These are phyloP conservation scores for Calonectria pseudoturangicola DNA, from an alignment of 2,329 filamentous ascomycete genomes.

Conservation along the genomic window DNA sequence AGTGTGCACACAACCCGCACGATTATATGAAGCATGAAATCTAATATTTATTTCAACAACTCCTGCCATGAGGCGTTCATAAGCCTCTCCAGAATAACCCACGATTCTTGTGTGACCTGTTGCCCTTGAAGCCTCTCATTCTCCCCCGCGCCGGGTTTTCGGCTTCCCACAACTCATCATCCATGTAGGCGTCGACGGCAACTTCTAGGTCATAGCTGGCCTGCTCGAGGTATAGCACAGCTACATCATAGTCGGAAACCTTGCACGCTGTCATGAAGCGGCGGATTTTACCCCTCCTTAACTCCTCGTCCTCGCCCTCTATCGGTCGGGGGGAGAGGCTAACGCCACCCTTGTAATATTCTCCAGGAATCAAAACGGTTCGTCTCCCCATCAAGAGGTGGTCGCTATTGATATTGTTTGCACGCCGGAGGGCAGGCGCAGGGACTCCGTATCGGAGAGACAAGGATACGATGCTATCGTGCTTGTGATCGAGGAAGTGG, in stretches of 20 bases:
- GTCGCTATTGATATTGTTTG: conserved; percentile 83
- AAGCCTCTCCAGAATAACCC: conserved; percentile 59
- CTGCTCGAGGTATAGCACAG: conserved; percentile 84
- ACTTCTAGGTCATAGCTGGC: conserved; percentile 78
- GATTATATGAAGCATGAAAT: conserved; percentile 55
- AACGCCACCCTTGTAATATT: conserved; percentile 79
- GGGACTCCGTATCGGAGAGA: conserved; percentile 84
- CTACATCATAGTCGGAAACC: conserved; percentile 84
- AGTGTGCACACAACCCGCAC: conserved; percentile 49
- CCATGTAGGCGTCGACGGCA: conserved; percentile 79
- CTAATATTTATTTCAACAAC: conserved; percentile 50
- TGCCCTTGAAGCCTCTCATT: conserved; percentile 50
- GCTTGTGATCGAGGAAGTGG: conserved; percentile 83
- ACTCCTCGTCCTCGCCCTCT: conserved; percentile 85
- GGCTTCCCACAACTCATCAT: conserved; percentile 85
- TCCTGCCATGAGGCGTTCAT: conserved; percentile 43
- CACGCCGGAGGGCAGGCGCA: conserved; percentile 74
- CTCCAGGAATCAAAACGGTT: conserved; percentile 82
- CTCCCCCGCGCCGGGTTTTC: conserved; percentile 70
- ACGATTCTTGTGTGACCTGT: conserved; percentile 57
- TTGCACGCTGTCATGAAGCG: conserved; percentile 89
- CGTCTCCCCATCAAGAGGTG: conserved; percentile 81
- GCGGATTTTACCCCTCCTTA: conserved; percentile 80
- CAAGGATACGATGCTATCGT: conserved; percentile 80
- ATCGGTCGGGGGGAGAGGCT: conserved; percentile 82